A percentile compares a stretch with the other conserved stretches of the same genome.
Conservation (phyloP, 208 protist species). For the Trypanosoma theileri region DNA sequence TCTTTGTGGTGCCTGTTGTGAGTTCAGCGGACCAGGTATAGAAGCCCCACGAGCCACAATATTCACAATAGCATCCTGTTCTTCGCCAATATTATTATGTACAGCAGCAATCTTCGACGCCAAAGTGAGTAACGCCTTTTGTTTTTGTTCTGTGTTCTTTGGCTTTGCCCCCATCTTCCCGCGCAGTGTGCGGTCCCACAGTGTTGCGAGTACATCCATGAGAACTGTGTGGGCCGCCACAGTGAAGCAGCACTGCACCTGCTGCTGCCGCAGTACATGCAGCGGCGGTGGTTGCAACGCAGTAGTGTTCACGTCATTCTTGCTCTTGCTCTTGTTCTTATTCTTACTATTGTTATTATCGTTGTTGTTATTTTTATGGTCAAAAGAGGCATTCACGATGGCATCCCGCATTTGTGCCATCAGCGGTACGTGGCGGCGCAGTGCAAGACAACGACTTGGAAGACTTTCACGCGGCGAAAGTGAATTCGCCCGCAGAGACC, state of each 20-base stretch:
- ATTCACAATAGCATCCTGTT: constrained; percentile 36
- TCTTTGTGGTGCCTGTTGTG: constrained; percentile 30
- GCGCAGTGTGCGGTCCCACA: constrained; percentile 44
- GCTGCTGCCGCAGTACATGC: constrained; percentile 61
- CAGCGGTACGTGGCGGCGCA: constrained; percentile 50
- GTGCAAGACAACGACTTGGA: constrained; percentile 46
- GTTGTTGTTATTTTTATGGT: too few relatives aligned
- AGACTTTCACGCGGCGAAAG: constrained; percentile 29
- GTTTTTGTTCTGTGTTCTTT: constrained; percentile 11
- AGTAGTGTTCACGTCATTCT: background rate
- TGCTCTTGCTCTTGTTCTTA: too few relatives aligned
- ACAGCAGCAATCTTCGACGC: constrained; percentile 49
- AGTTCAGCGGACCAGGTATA: constrained; percentile 27
- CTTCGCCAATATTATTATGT: constrained; percentile 44
- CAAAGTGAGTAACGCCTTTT: constrained; percentile 37
- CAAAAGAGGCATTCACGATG: constrained; percentile 25
- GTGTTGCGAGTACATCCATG: constrained; percentile 52
- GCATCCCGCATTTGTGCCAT: constrained; percentile 52
- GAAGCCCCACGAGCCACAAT: constrained; percentile 33
- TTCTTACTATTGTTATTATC: too few relatives aligned
- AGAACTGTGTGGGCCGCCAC: constrained; percentile 47
- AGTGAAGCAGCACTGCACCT: constrained; percentile 45
- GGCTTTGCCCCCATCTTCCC: constrained; percentile 37
- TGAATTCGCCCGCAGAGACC: constrained; percentile 11
- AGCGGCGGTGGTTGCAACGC: constrained; percentile 30